Conservation (phyloP, 2,329 filamentous ascomycete genomes). For the Lachnellula occidentalis region DNA sequence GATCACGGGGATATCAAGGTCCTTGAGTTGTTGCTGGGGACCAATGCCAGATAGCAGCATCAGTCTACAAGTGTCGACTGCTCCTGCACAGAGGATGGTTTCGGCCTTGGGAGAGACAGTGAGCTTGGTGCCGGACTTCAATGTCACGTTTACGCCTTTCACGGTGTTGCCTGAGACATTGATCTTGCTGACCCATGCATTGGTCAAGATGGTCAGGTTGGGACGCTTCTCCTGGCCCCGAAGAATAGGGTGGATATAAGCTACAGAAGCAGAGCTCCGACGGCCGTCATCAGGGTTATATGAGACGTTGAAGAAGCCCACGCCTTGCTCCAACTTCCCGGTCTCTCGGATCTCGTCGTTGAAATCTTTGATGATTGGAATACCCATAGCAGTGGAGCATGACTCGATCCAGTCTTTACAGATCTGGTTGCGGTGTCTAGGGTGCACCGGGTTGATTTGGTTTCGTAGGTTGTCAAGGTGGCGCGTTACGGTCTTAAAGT, state of each 20-base stretch:
- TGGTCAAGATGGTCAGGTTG: conserved; percentile 81
- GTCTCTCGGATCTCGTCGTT: conserved; percentile 74
- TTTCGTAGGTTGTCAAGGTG: conserved; percentile 80
- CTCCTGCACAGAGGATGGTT: conserved; percentile 47
- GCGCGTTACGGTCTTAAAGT: conserved; percentile 77
- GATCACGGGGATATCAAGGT: conserved; percentile 29
- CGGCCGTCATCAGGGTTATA: conserved; percentile 87
- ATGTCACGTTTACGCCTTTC: conserved; percentile 64
- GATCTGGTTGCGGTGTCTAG: conserved; percentile 80
- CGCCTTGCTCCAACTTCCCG: conserved; percentile 67
- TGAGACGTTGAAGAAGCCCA: conserved; percentile 85
- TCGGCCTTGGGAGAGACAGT: conserved; percentile 64
- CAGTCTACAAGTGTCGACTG: conserved; percentile 34
- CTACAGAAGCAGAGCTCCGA: conserved; percentile 80
- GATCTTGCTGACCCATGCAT: conserved; percentile 80
- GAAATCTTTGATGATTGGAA: conserved; percentile 80
- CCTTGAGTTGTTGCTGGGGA: conserved; percentile 26
- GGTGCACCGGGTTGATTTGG: conserved; percentile 84
- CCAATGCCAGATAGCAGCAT: conserved; percentile 37
- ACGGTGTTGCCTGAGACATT: conserved; percentile 66
- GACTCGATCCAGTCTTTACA: conserved; percentile 86
- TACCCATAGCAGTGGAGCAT: conserved; percentile 71
- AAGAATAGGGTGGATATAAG: conserved; percentile 88
- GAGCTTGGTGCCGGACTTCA: conserved; percentile 47
- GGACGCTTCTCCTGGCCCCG: conserved; percentile 74